Base-by-base conservation (phyloP, 2,329 filamentous ascomycete genomes). In the Metarhizium guizhouense region DNA sequence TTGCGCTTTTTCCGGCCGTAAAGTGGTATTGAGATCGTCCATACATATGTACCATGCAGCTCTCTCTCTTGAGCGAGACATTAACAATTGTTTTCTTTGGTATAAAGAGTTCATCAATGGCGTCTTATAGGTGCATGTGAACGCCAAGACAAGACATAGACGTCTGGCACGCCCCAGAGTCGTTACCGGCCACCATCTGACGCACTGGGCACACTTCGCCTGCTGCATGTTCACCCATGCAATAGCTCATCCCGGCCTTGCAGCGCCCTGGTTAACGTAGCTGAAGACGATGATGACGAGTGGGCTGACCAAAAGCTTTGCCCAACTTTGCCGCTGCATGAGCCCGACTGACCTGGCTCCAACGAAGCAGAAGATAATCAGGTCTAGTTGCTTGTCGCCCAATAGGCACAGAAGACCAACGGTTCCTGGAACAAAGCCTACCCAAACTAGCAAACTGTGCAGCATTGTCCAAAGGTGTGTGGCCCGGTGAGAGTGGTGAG, bases 331-430 rank as follows among this genome's bases (percentile, higher is more conserved):
- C 57, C 59, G 54, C 59, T 57, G 59, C 58, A 58, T 38, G 48
- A 57, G 58, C 50, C 56, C 56, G 54, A 59, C 59, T 60, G 59
- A 59, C 56, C 53, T 58, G 54, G 47, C 54, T 34, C 51, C 38
- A 53, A 56, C 42, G 51, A 59, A 52, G 50, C 53, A 55, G 53
- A 47, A 54, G 53, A 34, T 51, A 45, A 34, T 30, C 38, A 32
- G 45, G 52, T 50, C 40, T 54, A 49, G 57, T 57, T 18, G 18
- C 53, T 18, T 36, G 36, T 49, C 47, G 25, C 51, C 58, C 50
- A 54, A 59, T 55, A n/a, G 45, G 51, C 48, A 45, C 40, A 10
- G 29, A 45, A 30, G 10, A 18, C 40, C 13, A 36, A 13, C 10
- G 8, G 30, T 18, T 34, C 29, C 40, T 43, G 32, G 50, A 42